Conservation (phyloP, 1,139 yeast species). For the Candida buenavistaensis region DNA sequence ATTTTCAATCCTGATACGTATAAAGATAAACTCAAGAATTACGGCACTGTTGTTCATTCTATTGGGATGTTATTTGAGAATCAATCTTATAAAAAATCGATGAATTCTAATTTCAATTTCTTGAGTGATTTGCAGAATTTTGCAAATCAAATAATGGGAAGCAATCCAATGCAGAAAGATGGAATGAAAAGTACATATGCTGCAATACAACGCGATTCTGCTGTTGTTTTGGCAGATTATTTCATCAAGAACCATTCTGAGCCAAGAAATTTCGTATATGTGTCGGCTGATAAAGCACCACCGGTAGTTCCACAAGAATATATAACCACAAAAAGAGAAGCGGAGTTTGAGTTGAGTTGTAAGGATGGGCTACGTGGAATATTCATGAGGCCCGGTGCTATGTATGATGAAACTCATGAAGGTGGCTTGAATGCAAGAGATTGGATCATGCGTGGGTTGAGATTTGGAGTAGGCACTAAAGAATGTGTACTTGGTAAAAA, state of each 20-base stretch:
- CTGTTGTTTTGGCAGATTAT: slow-evolving; percentile 61
- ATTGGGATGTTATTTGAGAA: slow-evolving; percentile 75
- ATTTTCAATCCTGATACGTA: slow-evolving; percentile 66
- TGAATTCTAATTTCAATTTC: slow-evolving; percentile 42
- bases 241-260: slow-evolving; percentile 29
- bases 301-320: slow-evolving; percentile 72
- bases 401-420: slow-evolving; percentile 59
- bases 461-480: slow-evolving; percentile 45
- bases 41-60: slow-evolving; percentile 77
- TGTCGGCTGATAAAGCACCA: slow-evolving; percentile 75
- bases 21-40: slow-evolving; percentile 41
- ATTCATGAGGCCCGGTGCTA: slow-evolving; percentile 75
- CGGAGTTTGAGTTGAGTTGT: slow-evolving; percentile 59
- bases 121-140: slow-evolving; percentile 32
- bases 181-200: slow-evolving; percentile 50
- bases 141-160: slow-evolving; percentile 29
- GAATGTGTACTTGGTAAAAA: slow-evolving; percentile 30
- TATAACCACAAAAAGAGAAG: slow-evolving; percentile 71
- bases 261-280: slow-evolving; percentile 61
- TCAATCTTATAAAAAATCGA: slow-evolving; percentile 58
- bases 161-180: slow-evolving; percentile 54
- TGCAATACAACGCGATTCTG: slow-evolving; percentile 69
- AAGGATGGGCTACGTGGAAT: slow-evolving; percentile 55
- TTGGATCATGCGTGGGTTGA: slow-evolving; percentile 25
- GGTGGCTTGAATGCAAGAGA: slow-evolving; percentile 29